These are phyloP conservation scores for Polytolypa hystricis DNA, from an alignment of 2,329 filamentous ascomycete species.

Conservation along the genomic window DNA sequence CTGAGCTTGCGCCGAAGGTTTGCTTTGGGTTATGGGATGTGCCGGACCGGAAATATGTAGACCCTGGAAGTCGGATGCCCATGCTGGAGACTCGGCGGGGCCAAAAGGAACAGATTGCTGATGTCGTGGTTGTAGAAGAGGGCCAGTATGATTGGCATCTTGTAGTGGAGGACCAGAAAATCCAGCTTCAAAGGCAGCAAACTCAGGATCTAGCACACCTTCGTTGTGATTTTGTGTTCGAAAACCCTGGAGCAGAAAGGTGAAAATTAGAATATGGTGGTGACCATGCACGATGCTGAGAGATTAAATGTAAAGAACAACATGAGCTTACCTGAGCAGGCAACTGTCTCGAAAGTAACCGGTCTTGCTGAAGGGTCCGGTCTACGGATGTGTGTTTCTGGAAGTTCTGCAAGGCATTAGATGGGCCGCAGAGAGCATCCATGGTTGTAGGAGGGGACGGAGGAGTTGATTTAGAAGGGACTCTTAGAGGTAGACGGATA, in stretches of 20 bases:
- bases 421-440: conserved; percentile 63
- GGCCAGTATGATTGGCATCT: conserved; percentile 26
- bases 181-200: conserved; percentile 53
- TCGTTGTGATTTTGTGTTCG: conserved; percentile 46
- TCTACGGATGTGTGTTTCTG: conserved; percentile 59
- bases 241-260: conserved; percentile 42
- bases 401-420: conserved; percentile 63
- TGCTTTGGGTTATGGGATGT: conserved; percentile 38
- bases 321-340: conserved; percentile 41
- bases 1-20: conserved; percentile 31
- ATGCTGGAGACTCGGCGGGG: conserved; percentile 20
- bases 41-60: conserved; percentile 30
- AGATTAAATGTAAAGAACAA: not conserved
- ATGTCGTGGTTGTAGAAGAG: conserved; percentile 17
- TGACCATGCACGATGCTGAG: too few relatives aligned
- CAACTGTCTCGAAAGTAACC: conserved; percentile 44
- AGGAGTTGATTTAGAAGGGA: too few relatives aligned
- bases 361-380: conserved; percentile 62
- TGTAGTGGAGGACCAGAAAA: conserved; percentile 23
- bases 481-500: too few relatives aligned
- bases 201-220: conserved; percentile 52
- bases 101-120: conserved; percentile 11
- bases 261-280: conserved; percentile 9
- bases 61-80: conserved; percentile 38
- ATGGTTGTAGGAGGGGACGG: conserved; percentile 32